Evolutionary conservation across 2,329 filamentous ascomycete genomes (phyloP).

Genomic region (Cladosporium halotolerans): DNA sequence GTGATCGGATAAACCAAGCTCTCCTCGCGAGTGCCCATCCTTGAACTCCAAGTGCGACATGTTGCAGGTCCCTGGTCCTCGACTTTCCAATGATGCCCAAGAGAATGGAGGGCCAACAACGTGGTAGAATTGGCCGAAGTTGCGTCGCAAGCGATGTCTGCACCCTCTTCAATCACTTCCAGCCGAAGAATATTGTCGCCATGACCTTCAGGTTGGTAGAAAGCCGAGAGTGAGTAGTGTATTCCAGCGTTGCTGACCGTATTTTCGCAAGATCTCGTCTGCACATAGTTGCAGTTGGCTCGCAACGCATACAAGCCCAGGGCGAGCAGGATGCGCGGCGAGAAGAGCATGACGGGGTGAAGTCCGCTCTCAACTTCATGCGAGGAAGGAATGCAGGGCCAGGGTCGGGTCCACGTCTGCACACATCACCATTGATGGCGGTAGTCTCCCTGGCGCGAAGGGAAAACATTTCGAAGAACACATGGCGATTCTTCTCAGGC

Average conservation of each 20-base stretch:
- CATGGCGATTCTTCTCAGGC: too few species aligned
- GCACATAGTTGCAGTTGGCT: not conserved
- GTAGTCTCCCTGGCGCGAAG: too few species aligned
- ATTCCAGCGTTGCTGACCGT: not conserved
- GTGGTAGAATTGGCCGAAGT: not conserved
- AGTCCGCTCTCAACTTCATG: too few species aligned
- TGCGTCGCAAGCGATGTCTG: not conserved
- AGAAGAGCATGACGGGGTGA: not conserved
- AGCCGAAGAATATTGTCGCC: not conserved
- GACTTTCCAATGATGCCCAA: not conserved
- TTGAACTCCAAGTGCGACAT: not conserved
- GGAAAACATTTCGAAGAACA: too few species aligned
- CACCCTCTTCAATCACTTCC: not conserved
- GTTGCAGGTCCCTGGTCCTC: not conserved
- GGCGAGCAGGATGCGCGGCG: not conserved
- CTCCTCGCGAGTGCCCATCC: too few species aligned
- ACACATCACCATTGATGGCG: too few species aligned
- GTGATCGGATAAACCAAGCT: not conserved
- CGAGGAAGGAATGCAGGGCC: too few species aligned
- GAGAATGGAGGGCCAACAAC: not conserved
- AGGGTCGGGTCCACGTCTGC: too few species aligned
- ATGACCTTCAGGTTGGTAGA: too few species aligned
- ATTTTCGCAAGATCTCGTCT: not conserved
- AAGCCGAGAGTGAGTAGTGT: too few species aligned
- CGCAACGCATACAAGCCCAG: not conserved